These are phyloP conservation scores for Hebeloma cylindrosporum DNA, from an alignment of 768 basidiomycete species.

Conservation along the genomic window DNA sequence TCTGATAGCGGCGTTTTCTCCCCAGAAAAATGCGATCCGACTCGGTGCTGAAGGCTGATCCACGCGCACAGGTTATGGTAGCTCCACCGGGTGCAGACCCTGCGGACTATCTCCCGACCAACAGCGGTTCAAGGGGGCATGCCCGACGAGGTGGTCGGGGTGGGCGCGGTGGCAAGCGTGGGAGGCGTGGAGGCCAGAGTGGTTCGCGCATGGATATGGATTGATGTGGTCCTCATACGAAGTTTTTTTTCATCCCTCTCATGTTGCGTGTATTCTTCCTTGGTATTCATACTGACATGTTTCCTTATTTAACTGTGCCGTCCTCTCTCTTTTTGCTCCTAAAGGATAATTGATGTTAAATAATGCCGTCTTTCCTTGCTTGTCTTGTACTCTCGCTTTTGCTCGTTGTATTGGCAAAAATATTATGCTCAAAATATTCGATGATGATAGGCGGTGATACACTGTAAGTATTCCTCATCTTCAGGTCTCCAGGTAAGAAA, in stretches of 20 bases:
- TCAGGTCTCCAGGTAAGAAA: no score
- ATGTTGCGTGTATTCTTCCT: slow-evolving; percentile 11
- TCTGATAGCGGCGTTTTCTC: not conserved
- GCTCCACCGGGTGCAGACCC: slow-evolving; percentile 67
- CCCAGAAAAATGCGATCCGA: slow-evolving; percentile 86
- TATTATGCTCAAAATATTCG: no score
- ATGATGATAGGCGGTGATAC: no score
- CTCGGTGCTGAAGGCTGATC: slow-evolving; percentile 57
- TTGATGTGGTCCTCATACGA: slow-evolving; percentile 28
- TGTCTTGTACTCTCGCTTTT: not conserved
- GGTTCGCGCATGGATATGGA: slow-evolving; percentile 56
- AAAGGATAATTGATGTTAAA: slow-evolving; percentile 7
- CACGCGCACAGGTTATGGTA: slow-evolving; percentile 68
- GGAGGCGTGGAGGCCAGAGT: slow-evolving; percentile 35
- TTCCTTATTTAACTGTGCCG: slow-evolving; percentile 2
- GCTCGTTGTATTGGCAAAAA: no score
- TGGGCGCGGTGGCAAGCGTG: slow-evolving; percentile 39
- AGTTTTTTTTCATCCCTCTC: slow-evolving; percentile 9
- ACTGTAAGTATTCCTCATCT: no score
- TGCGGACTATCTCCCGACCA: slow-evolving; percentile 45
- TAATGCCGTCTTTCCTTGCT: not conserved
- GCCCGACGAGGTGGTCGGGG: slow-evolving; percentile 39
- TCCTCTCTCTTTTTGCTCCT: slow-evolving; percentile 7
- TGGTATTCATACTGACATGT: slow-evolving; percentile 8
- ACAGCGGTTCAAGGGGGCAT: slow-evolving; percentile 33